Base-by-base conservation (phyloP, 2,329 filamentous ascomycete genomes). In the Colletotrichum gloeosporioides region DNA sequence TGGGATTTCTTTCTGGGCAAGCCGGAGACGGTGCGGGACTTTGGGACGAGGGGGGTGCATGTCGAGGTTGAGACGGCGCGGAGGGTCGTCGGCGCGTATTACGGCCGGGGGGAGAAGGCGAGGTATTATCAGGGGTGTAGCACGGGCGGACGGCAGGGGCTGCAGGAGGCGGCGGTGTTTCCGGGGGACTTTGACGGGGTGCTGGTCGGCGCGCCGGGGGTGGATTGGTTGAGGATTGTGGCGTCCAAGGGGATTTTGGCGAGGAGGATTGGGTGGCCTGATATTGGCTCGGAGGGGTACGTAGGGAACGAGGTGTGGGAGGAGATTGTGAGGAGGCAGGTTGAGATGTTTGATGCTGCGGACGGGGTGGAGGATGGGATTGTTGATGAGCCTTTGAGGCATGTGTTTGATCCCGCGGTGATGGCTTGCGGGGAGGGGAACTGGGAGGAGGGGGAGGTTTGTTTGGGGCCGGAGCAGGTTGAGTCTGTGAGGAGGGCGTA, bases 321-420 rank as follows among this genome's bases (percentile, higher is more conserved):
- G 57, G 57, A 29, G 57, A n/a, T 62, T 29, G 57, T 32, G 57
- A 13, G 25, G 57, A 31, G 18, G 29, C 27, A 62, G 57, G 10
- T 31, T n/a, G 57, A 29, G 29, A 62, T 62, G 57, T 22, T 32
- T 78, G 90, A 91, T 79, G 81, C 72, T 5, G 81, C 87, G 53
- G 89, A 91, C 78, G 89, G 89, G 2, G 82, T 88, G 8, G 73
- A 80, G 5, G 89, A 91, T 75, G 86, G 84, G 22, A 88, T 91
- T 77, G 83, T 91, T 5, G 57, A 62, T 31, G 57, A 62, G 57
- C 57, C 18, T 3, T 6, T 55, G 87, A 86, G 64, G 82, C 85
- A 27, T 87, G 89, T 0, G 81, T 82, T 10, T 91, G 89, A 85
- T 67, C 86, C 85, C 9, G 82, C 84, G 18, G 78, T 82, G 6